Conservation (phyloP, 1,284 basidiomycete genomes). For the Rhodotorula sp. region DNA sequence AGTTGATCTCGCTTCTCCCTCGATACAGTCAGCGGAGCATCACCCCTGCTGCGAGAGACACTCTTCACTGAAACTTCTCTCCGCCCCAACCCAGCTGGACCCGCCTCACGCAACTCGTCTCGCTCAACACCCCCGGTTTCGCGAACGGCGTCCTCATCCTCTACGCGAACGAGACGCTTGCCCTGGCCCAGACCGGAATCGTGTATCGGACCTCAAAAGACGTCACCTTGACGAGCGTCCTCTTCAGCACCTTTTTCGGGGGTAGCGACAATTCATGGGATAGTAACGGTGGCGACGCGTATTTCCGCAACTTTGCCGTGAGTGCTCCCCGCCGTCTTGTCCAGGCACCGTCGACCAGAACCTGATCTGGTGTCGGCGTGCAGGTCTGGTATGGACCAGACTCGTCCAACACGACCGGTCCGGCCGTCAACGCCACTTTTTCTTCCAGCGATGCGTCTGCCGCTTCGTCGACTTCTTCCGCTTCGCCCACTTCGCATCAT, state of each 20-base stretch:
- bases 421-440: conserved; percentile 15
- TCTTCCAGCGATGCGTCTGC: not conserved
- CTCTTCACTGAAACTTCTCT: not conserved
- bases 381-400: conserved; percentile 14
- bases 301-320: conserved; percentile 23
- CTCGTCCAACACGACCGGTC: conserved; percentile 23
- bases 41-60: not conserved
- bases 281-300: not conserved
- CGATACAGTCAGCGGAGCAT: too few relatives aligned
- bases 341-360: not conserved
- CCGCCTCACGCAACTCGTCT: conserved; percentile 32
- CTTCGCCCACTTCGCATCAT: not conserved
- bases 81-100: conserved; percentile 15
- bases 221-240: conserved; percentile 25
- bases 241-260: conserved; percentile 38
- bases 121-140: conserved; percentile 28
- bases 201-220: conserved; percentile 12
- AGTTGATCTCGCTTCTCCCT: not conserved
- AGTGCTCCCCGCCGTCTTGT: not conserved
- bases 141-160: conserved; percentile 34
- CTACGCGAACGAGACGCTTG: conserved; percentile 27
- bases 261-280: conserved; percentile 15
- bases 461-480: not conserved
- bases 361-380: too few relatives aligned
- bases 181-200: conserved; percentile 24